A percentile compares a stretch with the other conserved stretches of the same genome.
phyloP scores from a whole-genome alignment of 371 early-diverging fungal genomes.

The Sporodiniella umbellata region DNA sequence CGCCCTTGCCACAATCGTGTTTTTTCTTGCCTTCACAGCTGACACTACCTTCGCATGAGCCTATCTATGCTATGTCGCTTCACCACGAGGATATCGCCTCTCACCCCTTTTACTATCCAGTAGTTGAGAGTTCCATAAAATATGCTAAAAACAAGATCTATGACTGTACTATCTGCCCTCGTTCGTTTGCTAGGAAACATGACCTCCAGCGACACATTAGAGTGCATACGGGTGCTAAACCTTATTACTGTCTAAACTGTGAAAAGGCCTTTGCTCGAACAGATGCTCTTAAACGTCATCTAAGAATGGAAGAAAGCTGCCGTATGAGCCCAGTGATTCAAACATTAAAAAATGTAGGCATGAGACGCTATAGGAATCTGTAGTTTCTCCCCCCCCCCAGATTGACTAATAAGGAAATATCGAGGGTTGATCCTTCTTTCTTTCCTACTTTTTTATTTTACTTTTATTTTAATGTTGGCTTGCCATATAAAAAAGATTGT shows the following conservation, averaged over 20 bases:
- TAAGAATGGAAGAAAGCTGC: constrained; percentile 53
- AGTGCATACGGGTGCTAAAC: constrained; percentile 65
- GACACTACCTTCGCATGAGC: background rate
- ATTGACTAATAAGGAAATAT: background rate
- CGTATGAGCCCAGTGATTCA: constrained; percentile 42
- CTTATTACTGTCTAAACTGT: constrained; percentile 57
- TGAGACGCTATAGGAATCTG: constrained; percentile 29
- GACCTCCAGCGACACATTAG: constrained; percentile 46
- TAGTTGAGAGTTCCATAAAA: background rate
- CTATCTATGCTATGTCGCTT: too few species aligned
- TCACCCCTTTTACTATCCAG: background rate
- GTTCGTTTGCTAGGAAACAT: constrained; percentile 46
- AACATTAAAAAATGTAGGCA: constrained; percentile 36
- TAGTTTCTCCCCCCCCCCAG: constrained; percentile 4
- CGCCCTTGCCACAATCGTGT: background rate
- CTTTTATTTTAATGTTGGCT: too few species aligned
- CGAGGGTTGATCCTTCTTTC: background rate
- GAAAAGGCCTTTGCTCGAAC: constrained; percentile 62
- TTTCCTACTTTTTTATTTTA: constrained; percentile 2
- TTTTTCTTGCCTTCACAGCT: background rate
- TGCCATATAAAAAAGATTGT: too few species aligned
- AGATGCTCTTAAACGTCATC: constrained; percentile 63
- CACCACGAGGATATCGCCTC: too few species aligned
- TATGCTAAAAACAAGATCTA: constrained; percentile 14
- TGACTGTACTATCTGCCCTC: constrained; percentile 23